phyloP scores from a whole-genome alignment of 352 stramenopile genomes.

The Phytopythium vexans region DNA sequence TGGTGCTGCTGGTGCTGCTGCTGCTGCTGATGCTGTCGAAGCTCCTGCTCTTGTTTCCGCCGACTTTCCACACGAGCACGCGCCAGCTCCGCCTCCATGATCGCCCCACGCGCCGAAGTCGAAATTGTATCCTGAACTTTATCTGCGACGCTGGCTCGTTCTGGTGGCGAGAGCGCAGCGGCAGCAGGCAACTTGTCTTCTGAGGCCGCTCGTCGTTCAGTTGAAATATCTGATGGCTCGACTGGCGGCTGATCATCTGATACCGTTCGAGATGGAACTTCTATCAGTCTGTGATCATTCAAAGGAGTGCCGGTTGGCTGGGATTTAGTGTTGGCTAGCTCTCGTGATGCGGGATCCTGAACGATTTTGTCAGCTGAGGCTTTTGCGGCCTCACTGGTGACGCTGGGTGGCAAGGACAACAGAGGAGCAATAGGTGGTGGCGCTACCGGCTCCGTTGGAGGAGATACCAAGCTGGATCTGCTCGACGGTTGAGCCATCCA shows the following conservation, averaged over 20 bases:
- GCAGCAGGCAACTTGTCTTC: neutral
- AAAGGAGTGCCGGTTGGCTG: too few species aligned
- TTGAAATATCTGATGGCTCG: too few species aligned
- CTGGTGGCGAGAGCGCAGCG: neutral
- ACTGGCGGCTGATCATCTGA: too few species aligned
- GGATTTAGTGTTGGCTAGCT: too few species aligned
- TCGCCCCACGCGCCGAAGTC: constrained; percentile 50
- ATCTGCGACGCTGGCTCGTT: neutral
- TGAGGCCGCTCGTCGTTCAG: neutral
- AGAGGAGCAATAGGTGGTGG: neutral
- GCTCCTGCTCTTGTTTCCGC: constrained; percentile 51
- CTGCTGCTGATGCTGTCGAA: constrained; percentile 32
- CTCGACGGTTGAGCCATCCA: constrained; percentile 6
- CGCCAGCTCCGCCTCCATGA: constrained; percentile 67
- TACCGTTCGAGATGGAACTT: too few species aligned
- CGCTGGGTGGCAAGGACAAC: neutral
- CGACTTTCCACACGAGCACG: constrained; percentile 61
- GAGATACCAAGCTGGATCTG: too few species aligned
- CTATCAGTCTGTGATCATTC: too few species aligned
- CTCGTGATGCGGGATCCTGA: too few species aligned
- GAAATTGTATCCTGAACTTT: constrained; percentile 38
- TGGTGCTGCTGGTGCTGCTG: constrained; percentile 1
- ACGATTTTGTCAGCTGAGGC: too few species aligned
- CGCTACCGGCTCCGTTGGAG: neutral
- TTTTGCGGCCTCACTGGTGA: too few species aligned